Base-by-base conservation (phyloP, 2,329 filamentous ascomycete genomes). In the Aspergillus alliaceus region DNA sequence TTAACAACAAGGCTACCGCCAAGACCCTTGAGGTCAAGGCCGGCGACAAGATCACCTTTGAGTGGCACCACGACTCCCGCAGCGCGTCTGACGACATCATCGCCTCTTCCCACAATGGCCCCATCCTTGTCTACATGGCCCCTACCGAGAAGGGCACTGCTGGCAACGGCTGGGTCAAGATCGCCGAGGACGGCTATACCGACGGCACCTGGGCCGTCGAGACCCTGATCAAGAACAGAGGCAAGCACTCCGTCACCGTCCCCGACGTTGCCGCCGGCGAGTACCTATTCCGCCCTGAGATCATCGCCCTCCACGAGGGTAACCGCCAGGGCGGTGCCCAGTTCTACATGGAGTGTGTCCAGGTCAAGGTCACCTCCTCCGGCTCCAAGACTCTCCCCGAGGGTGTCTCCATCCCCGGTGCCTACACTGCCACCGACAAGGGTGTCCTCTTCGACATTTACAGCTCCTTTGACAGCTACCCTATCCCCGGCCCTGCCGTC, bases 331-430 rank as follows among this genome's bases (percentile, higher is more conserved):
- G 55, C 7, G 63, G 63, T 32, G 63, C 63, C 37, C 63, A 65
- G 58, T 57, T 65, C 53, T 65, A 65, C 57, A 65, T 65, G 63
- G 63, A 65, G 57, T 65, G 63, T 55, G 62, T 65, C 35, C 63
- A 65, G 55, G 37, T 65, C 51, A 60, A 63, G 57, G 58, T 65
- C 51, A 65, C 61, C 56, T 63, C 62, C 22, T 53, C 57, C 49
- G 63, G 63, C 8, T 52, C 60, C 49, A 60, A 56, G 8, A 42
- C 59, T 14, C 60, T 65, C 11, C 62, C 63, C 20, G 56, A 29
- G 2, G 63, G 63, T 50, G 63, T 65, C 37, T 61, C 59, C 42
- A 56, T 65, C 55, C 63, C 63, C 15, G 63, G 63, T 20, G 53
- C 51, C 47, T 65, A 65, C 58, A 53, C 47, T 6, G 57, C 62